Percentiles rank a stretch among this genome's conserved stretches.
Conservation (phyloP, 371 early-diverging fungal genomes). For the Funneliformis caledonium region DNA sequence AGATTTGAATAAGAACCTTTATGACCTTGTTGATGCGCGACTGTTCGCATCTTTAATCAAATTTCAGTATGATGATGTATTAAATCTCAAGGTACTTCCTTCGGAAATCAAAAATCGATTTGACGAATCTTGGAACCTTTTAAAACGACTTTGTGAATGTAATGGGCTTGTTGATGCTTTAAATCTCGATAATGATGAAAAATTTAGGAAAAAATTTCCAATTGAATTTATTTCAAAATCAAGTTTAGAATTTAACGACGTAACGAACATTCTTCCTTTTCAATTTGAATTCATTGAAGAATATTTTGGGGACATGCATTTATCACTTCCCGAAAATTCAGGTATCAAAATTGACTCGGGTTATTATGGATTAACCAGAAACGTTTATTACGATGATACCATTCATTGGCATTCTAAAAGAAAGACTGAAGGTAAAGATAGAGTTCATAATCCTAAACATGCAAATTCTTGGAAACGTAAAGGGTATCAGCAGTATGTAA, state of each 20-base stretch:
- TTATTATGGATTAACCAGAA: neutral
- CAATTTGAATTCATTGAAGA: conserved; percentile 10
- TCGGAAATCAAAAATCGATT: neutral
- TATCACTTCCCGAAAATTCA: neutral
- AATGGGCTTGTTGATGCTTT: neutral
- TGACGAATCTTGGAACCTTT: neutral
- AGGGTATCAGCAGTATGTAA: conserved; percentile 37
- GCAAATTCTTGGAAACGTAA: neutral
- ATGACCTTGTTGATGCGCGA: neutral
- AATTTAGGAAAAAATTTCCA: neutral
- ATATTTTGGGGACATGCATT: conserved; percentile 16
- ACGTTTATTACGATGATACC: neutral
- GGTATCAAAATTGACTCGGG: neutral
- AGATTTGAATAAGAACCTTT: conserved; percentile 1
- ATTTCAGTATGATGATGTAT: neutral
- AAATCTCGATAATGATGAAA: neutral
- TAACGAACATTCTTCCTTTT: conserved; percentile 14
- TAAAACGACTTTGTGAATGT: neutral
- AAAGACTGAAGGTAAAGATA: neutral
- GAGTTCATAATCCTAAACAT: neutral
- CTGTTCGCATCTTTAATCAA: conserved; percentile 9
- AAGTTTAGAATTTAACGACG: neutral
- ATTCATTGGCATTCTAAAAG: neutral
- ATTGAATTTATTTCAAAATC: neutral
- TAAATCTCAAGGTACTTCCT: neutral